Conservation (phyloP, 2,329 filamentous ascomycete genomes). For the Thelonectria olida region DNA sequence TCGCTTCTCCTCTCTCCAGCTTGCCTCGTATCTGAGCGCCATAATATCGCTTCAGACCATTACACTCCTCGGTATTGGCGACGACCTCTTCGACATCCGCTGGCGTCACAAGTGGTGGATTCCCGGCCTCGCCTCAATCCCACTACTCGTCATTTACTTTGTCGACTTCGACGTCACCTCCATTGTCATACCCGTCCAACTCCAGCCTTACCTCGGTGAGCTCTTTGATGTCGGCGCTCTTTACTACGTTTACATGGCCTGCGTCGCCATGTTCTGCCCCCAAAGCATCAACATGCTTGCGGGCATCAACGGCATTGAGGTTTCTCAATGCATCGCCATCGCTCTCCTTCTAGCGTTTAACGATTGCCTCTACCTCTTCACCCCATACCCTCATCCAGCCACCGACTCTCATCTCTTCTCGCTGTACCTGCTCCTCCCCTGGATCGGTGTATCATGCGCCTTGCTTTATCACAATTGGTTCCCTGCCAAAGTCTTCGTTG, state of each 20-base stretch:
- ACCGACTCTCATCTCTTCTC: constrained; percentile 97
- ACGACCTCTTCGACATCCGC: constrained; percentile 97
- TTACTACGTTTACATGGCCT: constrained; percentile 98
- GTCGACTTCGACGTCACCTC: constrained; percentile 98
- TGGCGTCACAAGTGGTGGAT: constrained; percentile 99
- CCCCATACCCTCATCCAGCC: constrained; percentile 87
- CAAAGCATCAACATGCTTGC: constrained; percentile 99
- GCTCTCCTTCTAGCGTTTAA: constrained; percentile 85
- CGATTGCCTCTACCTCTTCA: constrained; percentile 86
- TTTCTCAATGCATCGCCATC: constrained; percentile 91
- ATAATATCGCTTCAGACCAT: constrained; percentile 92
- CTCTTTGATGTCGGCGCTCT: constrained; percentile 82
- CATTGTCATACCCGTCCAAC: constrained; percentile 87
- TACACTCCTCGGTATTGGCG: constrained; percentile 89
- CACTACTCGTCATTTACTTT: constrained; percentile 95
- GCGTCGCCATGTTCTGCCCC: constrained; percentile 95
- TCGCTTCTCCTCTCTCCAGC: constrained; percentile 57
- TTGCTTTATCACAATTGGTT: constrained; percentile 95
- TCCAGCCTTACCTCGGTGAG: constrained; percentile 85
- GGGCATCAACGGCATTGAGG: constrained; percentile 98
- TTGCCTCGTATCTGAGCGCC: constrained; percentile 93
- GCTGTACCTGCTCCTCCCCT: constrained; percentile 91
- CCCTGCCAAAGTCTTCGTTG: constrained; percentile 93
- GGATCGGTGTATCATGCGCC: constrained; percentile 90
- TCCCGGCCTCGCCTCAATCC: constrained; percentile 90